Conservation (phyloP, 139 green algal genomes). For the Tetradesmus lagerheimii region DNA sequence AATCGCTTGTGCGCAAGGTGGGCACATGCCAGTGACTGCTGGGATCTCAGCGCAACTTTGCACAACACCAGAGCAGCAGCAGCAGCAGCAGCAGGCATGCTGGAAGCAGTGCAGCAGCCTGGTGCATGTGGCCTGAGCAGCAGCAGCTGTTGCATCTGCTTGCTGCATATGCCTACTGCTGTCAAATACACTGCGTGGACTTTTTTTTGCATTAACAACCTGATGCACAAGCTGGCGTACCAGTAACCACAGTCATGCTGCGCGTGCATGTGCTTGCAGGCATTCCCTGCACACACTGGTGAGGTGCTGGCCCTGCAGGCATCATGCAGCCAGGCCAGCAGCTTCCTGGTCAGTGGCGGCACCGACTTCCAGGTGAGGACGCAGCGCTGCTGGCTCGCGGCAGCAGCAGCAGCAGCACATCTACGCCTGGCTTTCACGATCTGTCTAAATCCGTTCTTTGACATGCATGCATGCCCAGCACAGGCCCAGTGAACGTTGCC, state of each 20-base stretch:
- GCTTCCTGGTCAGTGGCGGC: constrained; percentile 35
- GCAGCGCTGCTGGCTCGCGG: not conserved
- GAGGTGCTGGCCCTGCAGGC: constrained; percentile 34
- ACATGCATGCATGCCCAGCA: too few relatives aligned
- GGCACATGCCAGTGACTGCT: not conserved
- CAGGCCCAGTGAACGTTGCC: too few relatives aligned
- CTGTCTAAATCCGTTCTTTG: too few relatives aligned
- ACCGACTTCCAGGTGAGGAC: constrained; percentile 46
- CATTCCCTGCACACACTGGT: constrained; percentile 41
- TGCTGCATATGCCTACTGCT: not conserved
- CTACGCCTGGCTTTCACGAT: too few relatives aligned
- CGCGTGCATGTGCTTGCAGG: constrained; percentile 5
- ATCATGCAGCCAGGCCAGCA: not conserved
- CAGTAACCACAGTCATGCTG: not conserved
- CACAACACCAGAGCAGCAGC: not conserved
- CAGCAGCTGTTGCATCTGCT: not conserved
- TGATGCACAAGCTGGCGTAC: not conserved
- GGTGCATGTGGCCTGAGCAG: not conserved
- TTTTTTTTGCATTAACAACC: not conserved
- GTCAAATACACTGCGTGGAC: not conserved
- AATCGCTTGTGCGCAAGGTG: constrained; percentile 27
- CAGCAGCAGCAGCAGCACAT: not conserved
- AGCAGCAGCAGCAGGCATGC: not conserved
- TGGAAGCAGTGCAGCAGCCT: not conserved
- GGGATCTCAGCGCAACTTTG: not conserved